Base-by-base conservation (phyloP, 352 stramenopile genomes). In the Aphanomyces invadans region DNA sequence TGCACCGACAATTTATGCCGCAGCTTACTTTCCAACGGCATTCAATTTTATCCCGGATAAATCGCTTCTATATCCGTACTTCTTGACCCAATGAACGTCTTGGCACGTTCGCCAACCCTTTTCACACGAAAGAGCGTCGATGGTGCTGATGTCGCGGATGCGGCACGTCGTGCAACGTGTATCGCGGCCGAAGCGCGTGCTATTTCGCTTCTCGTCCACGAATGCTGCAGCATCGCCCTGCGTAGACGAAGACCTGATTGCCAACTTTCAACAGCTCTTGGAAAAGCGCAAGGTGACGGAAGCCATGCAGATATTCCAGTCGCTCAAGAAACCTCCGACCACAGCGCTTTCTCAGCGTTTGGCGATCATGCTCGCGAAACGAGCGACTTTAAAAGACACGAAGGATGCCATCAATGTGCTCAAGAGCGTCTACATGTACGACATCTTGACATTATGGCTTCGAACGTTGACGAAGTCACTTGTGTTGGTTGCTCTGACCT, bases 301-400 rank as follows among this genome's bases (percentile, higher is more conserved):
- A 38, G 80, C 80, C 19, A 64, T 87, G 15, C 57, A 19, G 10
- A 54, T 69, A 10, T 76, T 87, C 36, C 52, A 78, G 19, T 65
- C 75, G 63, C 66, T 89, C 29, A 53, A 77, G 25, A 56, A 65
- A 28, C 76, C 71, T 4, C 76, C 77, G 23, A 69, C 45, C 7
- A 44, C 66, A 31, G 45, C 39, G 10, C 12, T 82, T 12, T 39
- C 81, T 46, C 78, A 89, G 62, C 80, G 75, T 31, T 70, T 89
- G 17, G 76, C 75, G 9, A 62, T 86, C 29, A 61, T 87, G 31
- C 57, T 88, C 29, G 75, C 80, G 25, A 71, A 80, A 69, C 76
- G 79, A 54, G 72, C 73, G 38, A 76, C 67, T 28, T 53, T 73
- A 3, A 68, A 79, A 23, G 68, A 74, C 28, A 65, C 72, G 72